Conservation (phyloP, 805 yeast species). For the Nakazawaea ambrosiae region DNA sequence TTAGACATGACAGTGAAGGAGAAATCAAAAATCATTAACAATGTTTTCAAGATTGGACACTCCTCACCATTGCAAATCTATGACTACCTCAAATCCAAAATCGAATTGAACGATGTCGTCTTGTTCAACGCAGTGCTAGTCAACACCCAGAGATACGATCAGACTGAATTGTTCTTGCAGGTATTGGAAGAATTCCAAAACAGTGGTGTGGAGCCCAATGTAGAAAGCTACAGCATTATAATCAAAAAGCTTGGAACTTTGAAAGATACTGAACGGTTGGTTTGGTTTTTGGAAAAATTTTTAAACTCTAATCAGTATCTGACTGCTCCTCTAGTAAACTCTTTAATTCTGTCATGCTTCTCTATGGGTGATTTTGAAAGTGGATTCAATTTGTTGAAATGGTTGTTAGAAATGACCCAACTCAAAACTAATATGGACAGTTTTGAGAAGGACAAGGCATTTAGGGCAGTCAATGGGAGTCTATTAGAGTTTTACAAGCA, state of each 20-base stretch:
- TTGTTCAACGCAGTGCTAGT: conserved; percentile 2
- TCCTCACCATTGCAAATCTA: conserved; percentile 2
- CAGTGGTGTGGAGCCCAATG: not conserved
- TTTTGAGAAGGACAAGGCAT: not conserved
- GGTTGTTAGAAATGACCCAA: not conserved
- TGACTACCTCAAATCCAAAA: not conserved
- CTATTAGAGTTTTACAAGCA: not conserved
- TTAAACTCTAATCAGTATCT: too few relatives aligned
- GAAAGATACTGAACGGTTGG: not conserved
- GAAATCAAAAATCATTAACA: conserved; percentile 4
- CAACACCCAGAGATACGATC: not conserved
- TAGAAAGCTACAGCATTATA: not conserved
- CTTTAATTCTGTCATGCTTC: too few relatives aligned
- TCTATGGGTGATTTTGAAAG: too few relatives aligned
- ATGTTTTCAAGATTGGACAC: conserved; percentile 4
- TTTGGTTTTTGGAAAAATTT: too few relatives aligned
- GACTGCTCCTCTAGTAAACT: too few relatives aligned
- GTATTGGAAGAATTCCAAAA: not conserved
- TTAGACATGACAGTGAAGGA: conserved; percentile 1
- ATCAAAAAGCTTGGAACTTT: not conserved
- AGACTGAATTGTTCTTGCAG: not conserved
- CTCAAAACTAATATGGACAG: not conserved
- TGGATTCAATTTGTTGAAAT: too few relatives aligned
- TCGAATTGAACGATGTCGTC: conserved; percentile 1
- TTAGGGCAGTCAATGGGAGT: not conserved